Base-by-base conservation (phyloP, 371 early-diverging fungal genomes). In the Nematocida ironsii region DNA sequence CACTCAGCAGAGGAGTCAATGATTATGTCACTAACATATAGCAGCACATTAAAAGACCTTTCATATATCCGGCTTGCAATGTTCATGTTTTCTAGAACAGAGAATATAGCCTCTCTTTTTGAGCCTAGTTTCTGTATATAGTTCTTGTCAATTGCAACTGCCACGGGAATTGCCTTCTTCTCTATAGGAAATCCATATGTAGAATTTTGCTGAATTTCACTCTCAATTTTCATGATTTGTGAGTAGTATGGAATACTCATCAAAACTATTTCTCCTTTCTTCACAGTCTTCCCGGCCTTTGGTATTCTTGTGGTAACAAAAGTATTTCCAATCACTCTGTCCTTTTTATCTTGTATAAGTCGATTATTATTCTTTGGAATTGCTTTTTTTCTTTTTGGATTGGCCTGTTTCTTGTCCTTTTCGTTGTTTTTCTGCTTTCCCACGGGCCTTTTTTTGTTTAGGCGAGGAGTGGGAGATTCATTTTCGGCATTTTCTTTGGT, bases 11-110 rank as follows among this genome's bases (percentile, higher is more conserved):
- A 16, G 42, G 9, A 9, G 71, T 78, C 80, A n/a, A 78, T 78
- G 27, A 78, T 78, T 11, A 78, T 57, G 44, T 78, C 70, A 40
- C 52, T 78, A 20, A 78, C 80, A 52, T 78, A 78, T 27, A 78
- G 44, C 4, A 48, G 25, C 16, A 70, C 61, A 40, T 78, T 78
- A 57, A 78, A 78, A 5, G 80, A 33, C 13, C 44, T 6, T 56
- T 78, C 80, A 42, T 78, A 78, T 50, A 78, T 78, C 1, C 56
- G 47, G 70, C 80, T 78, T 73, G 70, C 72, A 40, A 71, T 67
- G 50, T 68, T 78, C 44, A 78, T 60, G 20, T 82, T 78, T 33
- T 78, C 80, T 11, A 78, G 69, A 5, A 54, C 80, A 40, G 45
- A 78, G 16, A 78, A 56, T 47, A 78, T 71, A 33, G 80, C 80